These are phyloP conservation scores for Fusarium sacchari DNA, from an alignment of 2,329 filamentous ascomycete species.

Conservation along the genomic window DNA sequence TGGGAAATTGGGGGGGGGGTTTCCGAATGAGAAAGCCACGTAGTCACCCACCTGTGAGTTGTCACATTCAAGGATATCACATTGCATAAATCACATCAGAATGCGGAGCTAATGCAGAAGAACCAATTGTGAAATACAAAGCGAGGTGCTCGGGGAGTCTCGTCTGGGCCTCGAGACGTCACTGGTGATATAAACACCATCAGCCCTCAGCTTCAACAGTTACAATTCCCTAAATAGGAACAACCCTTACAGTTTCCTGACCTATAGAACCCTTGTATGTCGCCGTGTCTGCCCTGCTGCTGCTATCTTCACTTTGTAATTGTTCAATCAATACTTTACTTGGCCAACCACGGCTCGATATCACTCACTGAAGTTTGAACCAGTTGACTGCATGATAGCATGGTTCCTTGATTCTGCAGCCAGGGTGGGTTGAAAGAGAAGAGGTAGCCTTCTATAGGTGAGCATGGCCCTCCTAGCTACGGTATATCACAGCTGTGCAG, in stretches of 20 bases:
- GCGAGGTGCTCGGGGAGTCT: background rate
- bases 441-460: background rate
- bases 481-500: background rate
- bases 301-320: background rate
- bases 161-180: background rate
- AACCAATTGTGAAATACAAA: slow-evolving; percentile 5
- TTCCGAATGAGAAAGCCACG: slow-evolving; percentile 11
- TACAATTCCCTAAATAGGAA: background rate
- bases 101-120: background rate
- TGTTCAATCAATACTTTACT: background rate
- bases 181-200: background rate
- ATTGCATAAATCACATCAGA: slow-evolving; percentile 9
- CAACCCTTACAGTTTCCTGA: background rate
- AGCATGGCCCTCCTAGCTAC: background rate
- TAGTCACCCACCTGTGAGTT: slow-evolving; percentile 1
- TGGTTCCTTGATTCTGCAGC: background rate
- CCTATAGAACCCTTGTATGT: background rate
- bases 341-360: background rate
- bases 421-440: background rate
- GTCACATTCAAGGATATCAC: slow-evolving; percentile 5
- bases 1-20: too few species aligned
- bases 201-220: background rate
- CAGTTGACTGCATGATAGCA: background rate
- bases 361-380: background rate
- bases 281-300: background rate